phyloP scores from a whole-genome alignment of 257 asterid genomes.

The Ballota nigra region DNA sequence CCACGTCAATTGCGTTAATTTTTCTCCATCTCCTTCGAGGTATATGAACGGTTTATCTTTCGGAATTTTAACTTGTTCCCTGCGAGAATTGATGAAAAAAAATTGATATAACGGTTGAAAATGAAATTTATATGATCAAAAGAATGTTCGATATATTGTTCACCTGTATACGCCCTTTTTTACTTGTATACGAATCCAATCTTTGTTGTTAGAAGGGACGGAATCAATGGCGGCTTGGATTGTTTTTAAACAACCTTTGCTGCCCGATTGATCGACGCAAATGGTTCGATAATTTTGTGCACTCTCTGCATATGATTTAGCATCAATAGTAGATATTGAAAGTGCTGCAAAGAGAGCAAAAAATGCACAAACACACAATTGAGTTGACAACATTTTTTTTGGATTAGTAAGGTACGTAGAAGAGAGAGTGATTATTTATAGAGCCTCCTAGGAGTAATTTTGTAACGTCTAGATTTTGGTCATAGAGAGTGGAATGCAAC shows the following conservation, averaged over 20 bases:
- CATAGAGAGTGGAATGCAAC: background rate
- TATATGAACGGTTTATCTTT: constrained; percentile 52
- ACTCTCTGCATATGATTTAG: background rate
- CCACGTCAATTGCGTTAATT: constrained; percentile 42
- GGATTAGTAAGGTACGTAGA: background rate
- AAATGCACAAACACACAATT: background rate
- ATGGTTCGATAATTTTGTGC: constrained; percentile 5
- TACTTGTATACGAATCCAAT: constrained; percentile 41
- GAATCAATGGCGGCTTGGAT: constrained; percentile 59
- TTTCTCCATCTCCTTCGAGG: constrained; percentile 55
- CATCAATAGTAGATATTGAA: constrained; percentile 14
- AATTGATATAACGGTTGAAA: too few species aligned
- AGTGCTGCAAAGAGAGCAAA: constrained; percentile 18
- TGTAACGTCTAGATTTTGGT: background rate
- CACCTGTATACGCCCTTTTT: constrained; percentile 52
- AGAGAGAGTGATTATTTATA: background rate
- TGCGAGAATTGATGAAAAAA: constrained; percentile 21
- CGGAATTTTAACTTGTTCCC: constrained; percentile 62
- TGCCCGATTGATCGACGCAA: constrained; percentile 37
- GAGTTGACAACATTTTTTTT: constrained; percentile 20
- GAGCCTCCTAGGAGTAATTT: background rate
- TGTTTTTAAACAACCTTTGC: constrained; percentile 36
- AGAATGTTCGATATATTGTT: background rate
- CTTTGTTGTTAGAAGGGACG: constrained; percentile 40
- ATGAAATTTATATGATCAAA: background rate